A percentile compares a stretch with the other conserved stretches of the same genome.
phyloP scores from a whole-genome alignment of 2,329 filamentous ascomycete genomes.

The Cladosporium sp. region DNA sequence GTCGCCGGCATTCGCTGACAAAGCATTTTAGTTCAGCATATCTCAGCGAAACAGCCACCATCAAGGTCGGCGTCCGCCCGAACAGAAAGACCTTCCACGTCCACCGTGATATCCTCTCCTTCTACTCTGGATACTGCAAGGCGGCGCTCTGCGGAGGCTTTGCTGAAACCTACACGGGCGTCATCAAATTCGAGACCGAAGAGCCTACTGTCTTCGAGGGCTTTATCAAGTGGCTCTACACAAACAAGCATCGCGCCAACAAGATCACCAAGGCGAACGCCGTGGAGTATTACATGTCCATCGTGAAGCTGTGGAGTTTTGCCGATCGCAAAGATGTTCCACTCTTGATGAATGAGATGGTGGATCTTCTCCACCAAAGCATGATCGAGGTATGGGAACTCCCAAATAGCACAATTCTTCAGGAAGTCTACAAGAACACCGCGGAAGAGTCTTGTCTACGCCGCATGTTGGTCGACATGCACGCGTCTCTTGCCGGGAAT shows the following conservation, averaged over 20 bases:
- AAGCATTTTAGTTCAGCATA: neutral
- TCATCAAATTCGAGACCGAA: neutral
- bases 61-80: neutral
- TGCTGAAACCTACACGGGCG: neutral
- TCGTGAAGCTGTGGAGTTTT: neutral
- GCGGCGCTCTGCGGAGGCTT: neutral
- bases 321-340: neutral
- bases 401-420: neutral
- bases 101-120: neutral
- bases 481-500: neutral
- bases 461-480: neutral
- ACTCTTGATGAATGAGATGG: neutral
- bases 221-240: neutral
- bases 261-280: rapidly evolving
- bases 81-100: neutral
- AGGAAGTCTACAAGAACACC: neutral
- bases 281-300: neutral
- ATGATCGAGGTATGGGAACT: neutral
- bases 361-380: neutral
- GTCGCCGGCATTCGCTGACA: neutral
- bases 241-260: neutral
- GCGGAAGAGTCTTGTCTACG: neutral
- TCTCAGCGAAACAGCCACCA: neutral
- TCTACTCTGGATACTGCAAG: neutral
- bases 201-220: neutral